Percentiles rank a stretch among this genome's conserved stretches.
These are phyloP conservation scores for Ascochyta fabae DNA, from an alignment of 2,329 filamentous ascomycete species.

Conservation along the genomic window DNA sequence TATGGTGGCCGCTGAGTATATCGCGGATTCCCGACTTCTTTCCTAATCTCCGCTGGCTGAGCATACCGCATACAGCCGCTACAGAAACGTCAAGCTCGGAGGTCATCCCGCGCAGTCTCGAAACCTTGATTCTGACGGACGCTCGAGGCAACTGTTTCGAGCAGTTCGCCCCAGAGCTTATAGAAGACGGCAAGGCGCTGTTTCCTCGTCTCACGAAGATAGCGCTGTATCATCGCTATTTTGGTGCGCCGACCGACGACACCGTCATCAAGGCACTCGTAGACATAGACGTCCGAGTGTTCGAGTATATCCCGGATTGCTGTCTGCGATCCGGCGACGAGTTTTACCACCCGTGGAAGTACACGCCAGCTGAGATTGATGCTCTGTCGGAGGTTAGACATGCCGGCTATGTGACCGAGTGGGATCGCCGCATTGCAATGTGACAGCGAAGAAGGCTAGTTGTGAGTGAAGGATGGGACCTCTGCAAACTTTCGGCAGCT, in stretches of 20 bases:
- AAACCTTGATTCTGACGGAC: not conserved
- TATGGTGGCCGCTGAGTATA: not conserved
- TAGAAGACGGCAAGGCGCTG: fast-evolving
- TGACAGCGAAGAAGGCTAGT: not conserved
- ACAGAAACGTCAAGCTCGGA: not conserved
- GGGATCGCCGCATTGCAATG: not conserved
- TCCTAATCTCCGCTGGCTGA: not conserved
- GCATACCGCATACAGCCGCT: not conserved
- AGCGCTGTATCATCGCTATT: not conserved
- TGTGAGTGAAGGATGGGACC: not conserved
- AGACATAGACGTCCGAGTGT: not conserved
- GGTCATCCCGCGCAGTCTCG: not conserved
- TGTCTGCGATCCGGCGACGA: not conserved
- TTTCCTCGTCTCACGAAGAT: not conserved
- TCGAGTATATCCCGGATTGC: not conserved
- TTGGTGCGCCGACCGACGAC: not conserved
- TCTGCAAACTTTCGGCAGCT: not conserved
- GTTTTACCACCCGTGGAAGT: constrained; percentile 5
- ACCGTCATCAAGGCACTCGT: not conserved
- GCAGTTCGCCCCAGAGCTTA: not conserved
- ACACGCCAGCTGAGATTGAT: not conserved
- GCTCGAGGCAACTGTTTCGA: not conserved
- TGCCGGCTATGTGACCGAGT: not conserved
- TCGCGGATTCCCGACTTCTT: not conserved
- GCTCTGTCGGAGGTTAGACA: not conserved